These are phyloP conservation scores for Fusarium denticulatum DNA, from an alignment of 2,329 filamentous ascomycete species.

Conservation along the genomic window DNA sequence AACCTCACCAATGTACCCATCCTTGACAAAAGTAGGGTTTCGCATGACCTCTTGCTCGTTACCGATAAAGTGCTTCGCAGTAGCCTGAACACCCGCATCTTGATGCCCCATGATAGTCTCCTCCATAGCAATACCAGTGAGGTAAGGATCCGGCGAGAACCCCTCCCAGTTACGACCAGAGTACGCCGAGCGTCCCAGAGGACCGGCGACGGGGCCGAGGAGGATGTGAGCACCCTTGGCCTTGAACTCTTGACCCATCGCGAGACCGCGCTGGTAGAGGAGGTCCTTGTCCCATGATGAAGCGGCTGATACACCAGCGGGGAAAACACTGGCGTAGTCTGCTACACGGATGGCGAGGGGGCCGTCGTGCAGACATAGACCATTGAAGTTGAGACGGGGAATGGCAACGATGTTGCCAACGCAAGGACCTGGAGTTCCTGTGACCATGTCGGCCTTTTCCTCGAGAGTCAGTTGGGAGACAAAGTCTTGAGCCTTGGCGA, in stretches of 20 bases:
- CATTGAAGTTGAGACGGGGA: conserved; percentile 53
- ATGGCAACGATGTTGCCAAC: conserved; percentile 52
- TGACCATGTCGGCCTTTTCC: conserved; percentile 49
- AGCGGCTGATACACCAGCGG: conserved; percentile 70
- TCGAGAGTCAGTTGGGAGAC: conserved; percentile 43
- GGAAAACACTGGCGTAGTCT: conserved; percentile 58
- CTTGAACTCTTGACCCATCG: conserved; percentile 68
- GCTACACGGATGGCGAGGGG: conserved; percentile 45
- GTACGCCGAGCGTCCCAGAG: conserved; percentile 55
- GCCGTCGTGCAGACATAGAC: conserved; percentile 54
- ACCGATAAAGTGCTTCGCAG: conserved; percentile 52
- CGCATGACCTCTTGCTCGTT: conserved; percentile 51
- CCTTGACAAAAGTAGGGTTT: conserved; percentile 41
- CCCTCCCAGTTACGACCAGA: conserved; percentile 73
- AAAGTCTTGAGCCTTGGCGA: conserved; percentile 50
- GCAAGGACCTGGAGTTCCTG: conserved; percentile 48
- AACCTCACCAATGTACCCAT: conserved; percentile 42
- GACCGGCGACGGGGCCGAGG: conserved; percentile 56
- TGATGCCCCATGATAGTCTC: conserved; percentile 48
- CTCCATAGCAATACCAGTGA: conserved; percentile 65
- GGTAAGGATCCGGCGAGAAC: conserved; percentile 72
- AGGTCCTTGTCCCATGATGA: conserved; percentile 75
- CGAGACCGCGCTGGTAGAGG: conserved; percentile 68
- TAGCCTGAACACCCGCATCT: conserved; percentile 51
- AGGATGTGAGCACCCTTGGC: conserved; percentile 78